Percentiles rank a stretch among this genome's conserved stretches.
phyloP scores from a whole-genome alignment of 306 rosid species.

The Rubus idaeus region DNA sequence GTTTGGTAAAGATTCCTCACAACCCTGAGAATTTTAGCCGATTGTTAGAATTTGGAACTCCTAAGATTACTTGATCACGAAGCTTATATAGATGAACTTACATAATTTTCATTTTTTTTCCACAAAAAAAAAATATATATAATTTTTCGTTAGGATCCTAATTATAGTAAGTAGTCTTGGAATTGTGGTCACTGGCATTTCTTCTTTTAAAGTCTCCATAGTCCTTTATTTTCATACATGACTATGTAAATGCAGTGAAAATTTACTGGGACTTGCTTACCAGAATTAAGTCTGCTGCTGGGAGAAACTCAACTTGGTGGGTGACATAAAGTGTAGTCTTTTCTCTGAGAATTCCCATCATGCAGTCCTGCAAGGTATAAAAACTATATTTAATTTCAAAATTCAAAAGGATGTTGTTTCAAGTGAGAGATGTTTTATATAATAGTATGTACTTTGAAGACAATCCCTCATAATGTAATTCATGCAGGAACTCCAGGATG shows the following conservation, averaged over 20 bases:
- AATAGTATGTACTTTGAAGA: not conserved
- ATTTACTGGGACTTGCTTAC: slow-evolving; percentile 38
- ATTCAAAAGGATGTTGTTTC: not conserved
- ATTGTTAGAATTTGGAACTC: not conserved
- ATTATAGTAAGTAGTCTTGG: not conserved
- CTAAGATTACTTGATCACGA: not conserved
- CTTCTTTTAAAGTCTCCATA: not conserved
- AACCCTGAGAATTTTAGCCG: not conserved
- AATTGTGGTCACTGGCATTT: not conserved
- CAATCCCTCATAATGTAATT: not conserved
- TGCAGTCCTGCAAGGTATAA: slow-evolving; percentile 61
- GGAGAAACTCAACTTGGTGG: slow-evolving; percentile 98
- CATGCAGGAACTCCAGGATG: not conserved
- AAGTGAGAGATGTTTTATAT: not conserved
- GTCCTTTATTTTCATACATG: not conserved
- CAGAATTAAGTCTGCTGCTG: slow-evolving; percentile 91
- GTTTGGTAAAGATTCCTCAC: slow-evolving; percentile 2
- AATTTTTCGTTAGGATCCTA: not conserved
- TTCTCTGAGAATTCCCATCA: slow-evolving; percentile 81
- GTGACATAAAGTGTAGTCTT: slow-evolving; percentile 85
- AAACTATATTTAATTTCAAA: slow-evolving; percentile 11
- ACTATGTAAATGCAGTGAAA: slow-evolving; percentile 16
- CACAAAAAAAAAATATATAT: not conserved
- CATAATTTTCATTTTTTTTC: not conserved
- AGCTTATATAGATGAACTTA: not conserved